Conservation (phyloP, 495 filamentous ascomycete species). For the Poronia punctata region DNA sequence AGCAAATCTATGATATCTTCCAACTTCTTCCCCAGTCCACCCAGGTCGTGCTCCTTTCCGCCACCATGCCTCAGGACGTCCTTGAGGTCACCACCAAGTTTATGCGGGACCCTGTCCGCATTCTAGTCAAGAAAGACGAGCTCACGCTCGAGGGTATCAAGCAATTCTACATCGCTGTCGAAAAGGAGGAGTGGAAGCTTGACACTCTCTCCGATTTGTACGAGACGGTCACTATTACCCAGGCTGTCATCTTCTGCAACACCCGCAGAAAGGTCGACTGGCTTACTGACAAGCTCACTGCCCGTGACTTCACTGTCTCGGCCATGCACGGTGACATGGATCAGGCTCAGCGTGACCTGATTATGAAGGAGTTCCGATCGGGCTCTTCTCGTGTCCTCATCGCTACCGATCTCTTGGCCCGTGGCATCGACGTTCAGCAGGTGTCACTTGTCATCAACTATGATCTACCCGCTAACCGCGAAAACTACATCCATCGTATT, state of each 20-base stretch:
- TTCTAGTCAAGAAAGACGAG: slow-evolving; percentile 98
- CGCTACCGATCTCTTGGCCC: slow-evolving; percentile 91
- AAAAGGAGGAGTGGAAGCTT: slow-evolving; percentile 99
- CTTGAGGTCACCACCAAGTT: slow-evolving; percentile 99
- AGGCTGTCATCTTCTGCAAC: slow-evolving; percentile 99
- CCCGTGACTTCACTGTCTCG: slow-evolving; percentile 96
- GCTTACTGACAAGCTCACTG: slow-evolving; percentile 97
- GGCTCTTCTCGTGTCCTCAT: slow-evolving; percentile 97
- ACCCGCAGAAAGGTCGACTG: slow-evolving; percentile 99
- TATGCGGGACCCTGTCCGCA: slow-evolving; percentile 98
- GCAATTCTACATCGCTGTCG: slow-evolving; percentile 99
- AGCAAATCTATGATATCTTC: slow-evolving; percentile 99
- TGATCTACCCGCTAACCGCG: slow-evolving; percentile 94
- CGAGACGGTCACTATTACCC: slow-evolving; percentile 98
- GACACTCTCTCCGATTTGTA: slow-evolving; percentile 98
- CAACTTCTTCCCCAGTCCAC: slow-evolving; percentile 94
- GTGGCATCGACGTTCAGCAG: slow-evolving; percentile 99
- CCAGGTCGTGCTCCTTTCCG: slow-evolving; percentile 94
- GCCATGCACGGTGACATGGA: slow-evolving; percentile 99
- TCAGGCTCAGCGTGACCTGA: slow-evolving; percentile 91
- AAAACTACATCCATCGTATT: slow-evolving; percentile 99
- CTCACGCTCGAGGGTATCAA: slow-evolving; percentile 98
- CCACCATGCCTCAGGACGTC: slow-evolving; percentile 97
- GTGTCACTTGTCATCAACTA: slow-evolving; percentile 99
- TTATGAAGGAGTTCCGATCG: slow-evolving; percentile 99